These are phyloP conservation scores for Galeopsis tetrahit DNA, from an alignment of 257 asterid genomes.

Conservation along the genomic window DNA sequence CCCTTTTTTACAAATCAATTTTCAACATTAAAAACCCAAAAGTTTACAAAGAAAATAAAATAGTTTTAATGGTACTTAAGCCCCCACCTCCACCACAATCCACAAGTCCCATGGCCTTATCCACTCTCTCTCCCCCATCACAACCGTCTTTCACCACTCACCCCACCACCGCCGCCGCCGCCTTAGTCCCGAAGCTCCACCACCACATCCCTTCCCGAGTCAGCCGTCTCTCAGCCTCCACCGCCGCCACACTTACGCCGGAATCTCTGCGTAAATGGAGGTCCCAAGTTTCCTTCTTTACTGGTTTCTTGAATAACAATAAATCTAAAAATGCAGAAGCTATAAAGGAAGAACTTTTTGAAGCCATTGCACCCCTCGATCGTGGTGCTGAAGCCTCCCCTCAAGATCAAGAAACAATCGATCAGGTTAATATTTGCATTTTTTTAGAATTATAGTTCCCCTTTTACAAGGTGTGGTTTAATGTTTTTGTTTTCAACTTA, in stretches of 20 bases:
- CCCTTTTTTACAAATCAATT: too few relatives aligned
- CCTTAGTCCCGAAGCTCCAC: slow-evolving; percentile 41
- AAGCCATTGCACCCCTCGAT: slow-evolving; percentile 82
- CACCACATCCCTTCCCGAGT: slow-evolving; percentile 32
- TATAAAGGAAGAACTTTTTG: slow-evolving; percentile 77
- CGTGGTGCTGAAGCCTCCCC: slow-evolving; percentile 95
- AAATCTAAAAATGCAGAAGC: slow-evolving; percentile 53
- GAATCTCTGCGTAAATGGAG: slow-evolving; percentile 55
- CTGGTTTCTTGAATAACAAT: slow-evolving; percentile 54
- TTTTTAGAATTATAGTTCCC: not conserved
- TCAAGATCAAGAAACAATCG: slow-evolving; percentile 67
- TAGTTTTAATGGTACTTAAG: not conserved
- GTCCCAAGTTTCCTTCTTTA: slow-evolving; percentile 67
- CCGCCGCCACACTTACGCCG: slow-evolving; percentile 20
- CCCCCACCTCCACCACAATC: not conserved
- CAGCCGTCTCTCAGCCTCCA: slow-evolving; percentile 25
- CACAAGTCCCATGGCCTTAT: slow-evolving; percentile 59
- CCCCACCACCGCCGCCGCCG: slow-evolving; percentile 34
- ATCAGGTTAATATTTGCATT: slow-evolving; percentile 44
- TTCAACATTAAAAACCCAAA: too few relatives aligned
- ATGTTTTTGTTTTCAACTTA: not conserved
- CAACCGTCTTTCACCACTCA: slow-evolving; percentile 23
- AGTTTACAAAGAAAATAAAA: too few relatives aligned
- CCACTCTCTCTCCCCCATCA: slow-evolving; percentile 49
- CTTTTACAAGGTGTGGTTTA: not conserved